Evolutionary conservation across 176 grass and related monocot species (phyloP).

Genomic region (Ensete glaucum): DNA sequence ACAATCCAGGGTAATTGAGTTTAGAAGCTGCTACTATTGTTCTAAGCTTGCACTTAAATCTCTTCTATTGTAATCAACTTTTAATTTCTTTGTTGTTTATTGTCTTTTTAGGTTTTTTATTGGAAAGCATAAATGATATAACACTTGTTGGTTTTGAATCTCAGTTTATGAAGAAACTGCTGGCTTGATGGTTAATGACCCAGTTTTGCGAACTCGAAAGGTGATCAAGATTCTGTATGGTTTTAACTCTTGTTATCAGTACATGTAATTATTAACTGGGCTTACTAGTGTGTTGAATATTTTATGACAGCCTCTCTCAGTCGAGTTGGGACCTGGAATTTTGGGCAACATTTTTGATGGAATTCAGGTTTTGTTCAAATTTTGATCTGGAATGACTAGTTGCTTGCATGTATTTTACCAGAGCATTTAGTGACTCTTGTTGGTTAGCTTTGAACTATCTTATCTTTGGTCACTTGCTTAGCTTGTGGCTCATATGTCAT

Average conservation of each 20-base stretch:
- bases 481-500: too few relatives aligned
- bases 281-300: constrained; percentile 12
- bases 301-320: constrained; percentile 55
- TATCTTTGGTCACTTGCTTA: too few relatives aligned
- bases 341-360: constrained; percentile 96
- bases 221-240: not conserved
- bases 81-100: not conserved
- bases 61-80: too few relatives aligned
- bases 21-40: not conserved
- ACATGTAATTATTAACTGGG: not conserved
- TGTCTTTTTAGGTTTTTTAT: not conserved
- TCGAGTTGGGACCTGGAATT: constrained; percentile 75
- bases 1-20: constrained; percentile 56
- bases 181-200: constrained; percentile 77
- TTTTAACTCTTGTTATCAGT: not conserved
- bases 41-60: not conserved
- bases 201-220: constrained; percentile 64
- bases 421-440: not conserved
- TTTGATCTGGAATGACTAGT: not conserved
- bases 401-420: not conserved
- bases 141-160: constrained; percentile 7
- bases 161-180: constrained; percentile 88
- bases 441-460: too few relatives aligned
- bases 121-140: not conserved
- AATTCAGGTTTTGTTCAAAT: constrained; percentile 49